These are phyloP conservation scores for Carex scoparia DNA, from an alignment of 176 grass and related monocot species.

Conservation along the genomic window DNA sequence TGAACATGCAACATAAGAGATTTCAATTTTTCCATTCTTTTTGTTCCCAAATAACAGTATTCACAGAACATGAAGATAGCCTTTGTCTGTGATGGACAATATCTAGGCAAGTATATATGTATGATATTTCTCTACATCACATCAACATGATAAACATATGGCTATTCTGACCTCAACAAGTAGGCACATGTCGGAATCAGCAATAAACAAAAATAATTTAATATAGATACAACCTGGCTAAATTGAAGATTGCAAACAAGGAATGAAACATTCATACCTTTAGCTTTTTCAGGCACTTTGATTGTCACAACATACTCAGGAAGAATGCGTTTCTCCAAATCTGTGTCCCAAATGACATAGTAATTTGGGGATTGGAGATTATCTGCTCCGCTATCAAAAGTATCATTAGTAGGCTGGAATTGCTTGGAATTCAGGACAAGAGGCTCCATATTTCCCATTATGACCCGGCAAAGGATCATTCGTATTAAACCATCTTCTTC, in stretches of 20 bases:
- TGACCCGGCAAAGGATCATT: conserved; percentile 73
- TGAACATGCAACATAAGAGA: conserved; percentile 14
- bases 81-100: neutral
- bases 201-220: neutral
- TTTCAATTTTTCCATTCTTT: neutral
- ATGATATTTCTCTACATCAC: neutral
- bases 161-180: neutral
- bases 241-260: neutral
- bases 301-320: conserved; percentile 67
- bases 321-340: conserved; percentile 54
- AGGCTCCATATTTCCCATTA: conserved; percentile 79
- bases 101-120: neutral
- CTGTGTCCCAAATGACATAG: conserved; percentile 64
- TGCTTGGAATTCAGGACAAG: conserved; percentile 58
- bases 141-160: neutral
- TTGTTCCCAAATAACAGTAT: neutral
- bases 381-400: conserved; percentile 67
- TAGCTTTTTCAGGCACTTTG: conserved; percentile 39
- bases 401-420: conserved; percentile 50
- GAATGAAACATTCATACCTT: conserved; percentile 38
- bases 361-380: conserved; percentile 67
- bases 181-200: neutral
- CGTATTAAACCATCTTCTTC: conserved; percentile 58
- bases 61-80: neutral
- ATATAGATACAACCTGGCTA: neutral